phyloP scores from a whole-genome alignment of 116 monocot species.

The Cymodocea nodosa region DNA sequence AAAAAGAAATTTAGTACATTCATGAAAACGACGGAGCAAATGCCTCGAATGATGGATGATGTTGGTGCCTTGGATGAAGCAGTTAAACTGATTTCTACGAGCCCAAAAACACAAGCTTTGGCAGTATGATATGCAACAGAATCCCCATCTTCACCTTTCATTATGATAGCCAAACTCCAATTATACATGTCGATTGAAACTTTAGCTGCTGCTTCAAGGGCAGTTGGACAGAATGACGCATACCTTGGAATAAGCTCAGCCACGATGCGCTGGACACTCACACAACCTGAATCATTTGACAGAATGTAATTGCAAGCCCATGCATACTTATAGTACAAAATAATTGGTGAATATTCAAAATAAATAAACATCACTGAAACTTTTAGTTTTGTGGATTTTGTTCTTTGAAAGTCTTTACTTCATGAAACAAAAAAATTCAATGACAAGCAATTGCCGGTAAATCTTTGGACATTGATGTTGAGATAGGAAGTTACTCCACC shows the following conservation, averaged over 20 bases:
- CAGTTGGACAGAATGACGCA: conserved; percentile 79
- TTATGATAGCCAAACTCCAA: conserved; percentile 63
- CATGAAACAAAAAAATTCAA: too few relatives aligned
- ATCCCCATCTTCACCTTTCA: conserved; percentile 72
- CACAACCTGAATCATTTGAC: conserved; percentile 45
- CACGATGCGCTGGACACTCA: conserved; percentile 77
- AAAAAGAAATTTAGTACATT: conserved; percentile 65
- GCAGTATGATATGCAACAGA: conserved; percentile 73
- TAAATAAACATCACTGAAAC: too few relatives aligned
- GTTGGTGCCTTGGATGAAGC: conserved; percentile 68
- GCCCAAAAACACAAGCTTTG: conserved; percentile 76
- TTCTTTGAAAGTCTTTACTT: too few relatives aligned
- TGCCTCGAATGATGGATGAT: conserved; percentile 68
- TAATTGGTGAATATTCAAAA: background rate
- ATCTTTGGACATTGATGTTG: too few relatives aligned
- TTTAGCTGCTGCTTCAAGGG: conserved; percentile 76
- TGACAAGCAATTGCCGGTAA: too few relatives aligned
- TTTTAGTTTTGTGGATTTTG: too few relatives aligned
- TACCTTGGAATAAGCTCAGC: conserved; percentile 83
- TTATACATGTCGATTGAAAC: conserved; percentile 88
- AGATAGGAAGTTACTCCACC: too few relatives aligned
- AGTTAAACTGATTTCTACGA: conserved; percentile 73
- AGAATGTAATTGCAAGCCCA: background rate
- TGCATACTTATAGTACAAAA: background rate
- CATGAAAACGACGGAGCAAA: conserved; percentile 67